phyloP scores from a whole-genome alignment of 1,284 basidiomycete species.

The Melampsora americana region DNA sequence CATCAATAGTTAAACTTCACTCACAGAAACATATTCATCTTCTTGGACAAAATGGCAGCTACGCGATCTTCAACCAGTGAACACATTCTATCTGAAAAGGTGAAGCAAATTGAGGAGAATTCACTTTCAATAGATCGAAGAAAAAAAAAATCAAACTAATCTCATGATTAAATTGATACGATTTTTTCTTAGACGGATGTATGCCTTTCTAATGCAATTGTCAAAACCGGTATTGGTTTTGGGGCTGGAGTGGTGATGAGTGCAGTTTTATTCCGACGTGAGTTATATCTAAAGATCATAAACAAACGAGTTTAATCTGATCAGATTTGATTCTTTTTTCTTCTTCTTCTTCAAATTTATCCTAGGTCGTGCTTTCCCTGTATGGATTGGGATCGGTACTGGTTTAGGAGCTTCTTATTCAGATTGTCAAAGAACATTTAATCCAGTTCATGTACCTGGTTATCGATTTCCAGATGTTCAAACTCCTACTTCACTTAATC shows the following conservation, averaged over 20 bases:
- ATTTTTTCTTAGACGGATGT: slow-evolving; percentile 50
- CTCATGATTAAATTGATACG: neutral
- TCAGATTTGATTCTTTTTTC: neutral
- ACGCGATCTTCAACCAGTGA: slow-evolving; percentile 24
- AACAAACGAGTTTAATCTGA: neutral
- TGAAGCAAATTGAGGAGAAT: neutral
- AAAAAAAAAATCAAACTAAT: neutral
- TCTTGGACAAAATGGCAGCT: slow-evolving; percentile 18
- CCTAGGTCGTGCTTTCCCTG: slow-evolving; percentile 53
- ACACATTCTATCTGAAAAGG: slow-evolving; percentile 41
- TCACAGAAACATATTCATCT: no score
- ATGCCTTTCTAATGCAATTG: slow-evolving; percentile 54
- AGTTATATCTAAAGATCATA: neutral
- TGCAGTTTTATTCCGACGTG: slow-evolving; percentile 52
- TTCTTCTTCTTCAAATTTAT: neutral
- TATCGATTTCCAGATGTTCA: slow-evolving; percentile 51
- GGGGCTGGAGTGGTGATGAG: slow-evolving; percentile 53
- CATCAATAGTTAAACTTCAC: no score
- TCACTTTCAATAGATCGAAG: neutral
- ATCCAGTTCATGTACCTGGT: slow-evolving; percentile 53
- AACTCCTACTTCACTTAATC: slow-evolving; percentile 1
- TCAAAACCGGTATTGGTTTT: slow-evolving; percentile 55
- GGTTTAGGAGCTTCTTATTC: slow-evolving; percentile 54
- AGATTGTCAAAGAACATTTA: slow-evolving; percentile 54
- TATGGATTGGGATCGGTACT: slow-evolving; percentile 54